Evolutionary conservation across 805 yeast genomes (phyloP), one percentile per base, ranked within the genome.

Genomic region (Candida xiaguanensis): DNA sequence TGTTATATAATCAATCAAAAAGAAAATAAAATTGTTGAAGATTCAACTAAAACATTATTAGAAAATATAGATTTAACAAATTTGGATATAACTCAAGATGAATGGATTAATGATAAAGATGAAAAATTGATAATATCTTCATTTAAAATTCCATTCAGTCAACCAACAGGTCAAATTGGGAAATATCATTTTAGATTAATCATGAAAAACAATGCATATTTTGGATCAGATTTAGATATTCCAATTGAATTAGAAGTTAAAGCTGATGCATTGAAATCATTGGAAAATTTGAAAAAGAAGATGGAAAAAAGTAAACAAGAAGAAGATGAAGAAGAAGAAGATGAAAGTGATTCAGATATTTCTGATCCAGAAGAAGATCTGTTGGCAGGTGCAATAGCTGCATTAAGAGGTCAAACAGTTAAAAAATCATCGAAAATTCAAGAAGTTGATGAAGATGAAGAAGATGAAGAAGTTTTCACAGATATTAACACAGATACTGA

Each of bases 1-100:
- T 90, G 83, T 23, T 73, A 82, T 37, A 61, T 93, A 36, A 67
- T 77, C 23, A 67, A 76, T 38, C 96, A 87, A 59, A 80, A 80
- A 49, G 98, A 91, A 61, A 79, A 78, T 44, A 87, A 85, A 58
- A 65, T 93, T 33, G 76, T 82, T 16, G 96, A 90, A 42, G 65
- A 61, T 12, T 46, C 58, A 47, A 67, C 77, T 8, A 87, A 87
- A 3, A 67, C 70, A 16, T 60, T 60, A 34, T 53, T 85, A 48
- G 71, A 72, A 31, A 66, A 75, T 44, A 64, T 72, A 20, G 81
- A 78, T 42, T 61, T 77, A 38, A 62, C 72, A 28, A 85, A 86
- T 58, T 63, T 85, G 50, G 55, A 56, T 17, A 61, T 81, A 38
- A 50, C 75, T 4, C 77, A 71, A 41, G 79, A 77, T 39, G 71